Evolutionary conservation across 1,139 yeast genomes (phyloP).

Genomic region (Debaryomyces singareniensis): DNA sequence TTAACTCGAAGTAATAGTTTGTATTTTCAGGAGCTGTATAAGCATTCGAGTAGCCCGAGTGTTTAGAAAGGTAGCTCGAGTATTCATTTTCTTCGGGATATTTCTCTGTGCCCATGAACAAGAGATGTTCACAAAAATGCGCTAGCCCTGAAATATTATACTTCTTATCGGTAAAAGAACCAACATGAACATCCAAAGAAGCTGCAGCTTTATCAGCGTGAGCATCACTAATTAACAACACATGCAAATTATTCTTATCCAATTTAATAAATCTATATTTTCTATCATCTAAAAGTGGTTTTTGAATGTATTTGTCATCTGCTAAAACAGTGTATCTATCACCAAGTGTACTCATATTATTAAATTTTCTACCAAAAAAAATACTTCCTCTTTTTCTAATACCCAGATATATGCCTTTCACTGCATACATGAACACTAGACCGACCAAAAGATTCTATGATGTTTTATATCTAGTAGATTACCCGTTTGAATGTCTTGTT

Average conservation of each 20-base stretch:
- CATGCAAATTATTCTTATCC: constrained; percentile 58
- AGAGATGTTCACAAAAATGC: constrained; percentile 91
- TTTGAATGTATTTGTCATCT: constrained; percentile 27
- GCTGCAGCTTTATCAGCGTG: constrained; percentile 91
- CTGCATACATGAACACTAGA: constrained; percentile 4
- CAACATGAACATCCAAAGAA: constrained; percentile 85
- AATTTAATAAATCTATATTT: constrained; percentile 62
- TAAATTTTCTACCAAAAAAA: background rate
- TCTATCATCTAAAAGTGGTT: constrained; percentile 72
- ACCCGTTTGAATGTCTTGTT: too few relatives aligned
- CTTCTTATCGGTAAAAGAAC: constrained; percentile 76
- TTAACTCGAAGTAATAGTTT: constrained; percentile 83
- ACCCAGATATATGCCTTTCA: constrained; percentile 3
- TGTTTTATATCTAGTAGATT: too few relatives aligned
- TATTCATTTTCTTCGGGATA: constrained; percentile 92
- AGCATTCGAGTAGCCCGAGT: constrained; percentile 65
- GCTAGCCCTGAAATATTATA: constrained; percentile 76
- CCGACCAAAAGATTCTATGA: too few relatives aligned
- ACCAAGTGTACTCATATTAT: background rate
- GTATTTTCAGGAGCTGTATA: constrained; percentile 88
- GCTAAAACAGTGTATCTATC: constrained; percentile 13
- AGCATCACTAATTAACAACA: constrained; percentile 73
- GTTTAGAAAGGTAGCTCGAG: constrained; percentile 67
- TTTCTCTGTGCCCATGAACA: constrained; percentile 95
- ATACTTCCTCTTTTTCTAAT: too few relatives aligned